Percentiles rank a stretch among this genome's conserved stretches.
These are phyloP conservation scores for Agapanthus africanus DNA, from an alignment of 106 monocot species.

Conservation along the genomic window DNA sequence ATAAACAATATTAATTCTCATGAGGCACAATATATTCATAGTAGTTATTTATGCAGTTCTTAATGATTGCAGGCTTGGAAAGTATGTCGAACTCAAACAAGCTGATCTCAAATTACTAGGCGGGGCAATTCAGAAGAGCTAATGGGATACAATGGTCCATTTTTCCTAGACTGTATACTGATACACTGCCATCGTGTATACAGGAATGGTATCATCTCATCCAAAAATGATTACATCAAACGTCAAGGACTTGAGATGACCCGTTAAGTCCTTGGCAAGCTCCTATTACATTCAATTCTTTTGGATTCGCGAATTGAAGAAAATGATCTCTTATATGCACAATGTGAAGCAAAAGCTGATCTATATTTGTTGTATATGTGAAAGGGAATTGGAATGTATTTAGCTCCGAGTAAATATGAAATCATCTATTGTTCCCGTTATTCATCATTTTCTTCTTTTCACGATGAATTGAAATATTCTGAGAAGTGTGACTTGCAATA, in stretches of 20 bases:
- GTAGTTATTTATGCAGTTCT: neutral
- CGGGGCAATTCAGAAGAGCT: constrained; percentile 15
- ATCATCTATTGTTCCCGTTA: too few relatives aligned
- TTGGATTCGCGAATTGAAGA: neutral
- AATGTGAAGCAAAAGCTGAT: neutral
- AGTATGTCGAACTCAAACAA: constrained; percentile 68
- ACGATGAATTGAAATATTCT: too few relatives aligned
- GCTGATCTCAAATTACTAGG: constrained; percentile 53
- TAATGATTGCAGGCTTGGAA: constrained; percentile 45
- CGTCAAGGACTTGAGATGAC: neutral
- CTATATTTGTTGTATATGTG: neutral
- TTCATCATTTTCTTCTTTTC: too few relatives aligned
- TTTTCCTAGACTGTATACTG: neutral
- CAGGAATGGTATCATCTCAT: neutral
- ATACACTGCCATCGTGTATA: neutral
- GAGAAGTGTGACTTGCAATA: neutral
- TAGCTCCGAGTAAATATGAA: neutral
- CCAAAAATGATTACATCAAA: neutral
- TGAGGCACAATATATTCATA: neutral
- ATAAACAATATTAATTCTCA: neutral
- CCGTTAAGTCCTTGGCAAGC: neutral
- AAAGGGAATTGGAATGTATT: neutral
- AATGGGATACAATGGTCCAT: too few relatives aligned
- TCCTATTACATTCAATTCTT: neutral
- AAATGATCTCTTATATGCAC: neutral